These are phyloP conservation scores for Hypoxylon rubiginosum DNA, from an alignment of 2,329 filamentous ascomycete species.

Conservation along the genomic window DNA sequence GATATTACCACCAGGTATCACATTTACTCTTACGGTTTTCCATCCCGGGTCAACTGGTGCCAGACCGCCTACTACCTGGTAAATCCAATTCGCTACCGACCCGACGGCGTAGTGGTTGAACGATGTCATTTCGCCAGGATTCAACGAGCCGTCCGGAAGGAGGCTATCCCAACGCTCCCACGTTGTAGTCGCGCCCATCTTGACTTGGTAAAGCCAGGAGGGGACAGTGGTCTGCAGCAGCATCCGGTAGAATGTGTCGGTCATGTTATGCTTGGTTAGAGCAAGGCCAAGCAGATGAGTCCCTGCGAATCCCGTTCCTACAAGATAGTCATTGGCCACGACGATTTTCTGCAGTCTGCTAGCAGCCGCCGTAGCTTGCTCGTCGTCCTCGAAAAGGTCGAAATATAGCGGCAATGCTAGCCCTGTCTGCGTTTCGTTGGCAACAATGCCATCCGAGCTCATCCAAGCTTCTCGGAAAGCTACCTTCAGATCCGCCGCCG, in stretches of 20 bases:
- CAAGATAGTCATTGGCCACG: conserved; percentile 51
- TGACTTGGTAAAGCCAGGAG: conserved; percentile 64
- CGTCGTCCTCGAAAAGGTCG: conserved; percentile 48
- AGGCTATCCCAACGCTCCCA: conserved; percentile 67
- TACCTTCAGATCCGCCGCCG: conserved; percentile 39
- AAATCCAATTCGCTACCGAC: conserved; percentile 62
- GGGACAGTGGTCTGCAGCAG: conserved; percentile 60
- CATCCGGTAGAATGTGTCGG: conserved; percentile 61
- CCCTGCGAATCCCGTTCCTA: conserved; percentile 61
- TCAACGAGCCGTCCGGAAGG: conserved; percentile 59
- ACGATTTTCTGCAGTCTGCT: conserved; percentile 52
- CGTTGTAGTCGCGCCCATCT: conserved; percentile 61
- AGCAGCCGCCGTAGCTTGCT: conserved; percentile 44
- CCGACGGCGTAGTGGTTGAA: conserved; percentile 67
- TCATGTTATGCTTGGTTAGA: conserved; percentile 47
- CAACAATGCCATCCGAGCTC: conserved; percentile 47
- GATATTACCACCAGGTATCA: conserved; percentile 55
- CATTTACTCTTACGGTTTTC: conserved; percentile 54
- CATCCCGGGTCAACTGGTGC: conserved; percentile 57
- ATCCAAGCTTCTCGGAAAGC: conserved; percentile 54
- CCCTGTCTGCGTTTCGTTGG: conserved; percentile 58
- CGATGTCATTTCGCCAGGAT: conserved; percentile 62
- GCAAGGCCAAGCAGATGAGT: conserved; percentile 57
- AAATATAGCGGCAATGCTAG: conserved; percentile 57
- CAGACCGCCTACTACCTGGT: conserved; percentile 59